These are phyloP conservation scores for Phialocephala subalpina DNA, from an alignment of 2,329 filamentous ascomycete genomes.

Conservation along the genomic window DNA sequence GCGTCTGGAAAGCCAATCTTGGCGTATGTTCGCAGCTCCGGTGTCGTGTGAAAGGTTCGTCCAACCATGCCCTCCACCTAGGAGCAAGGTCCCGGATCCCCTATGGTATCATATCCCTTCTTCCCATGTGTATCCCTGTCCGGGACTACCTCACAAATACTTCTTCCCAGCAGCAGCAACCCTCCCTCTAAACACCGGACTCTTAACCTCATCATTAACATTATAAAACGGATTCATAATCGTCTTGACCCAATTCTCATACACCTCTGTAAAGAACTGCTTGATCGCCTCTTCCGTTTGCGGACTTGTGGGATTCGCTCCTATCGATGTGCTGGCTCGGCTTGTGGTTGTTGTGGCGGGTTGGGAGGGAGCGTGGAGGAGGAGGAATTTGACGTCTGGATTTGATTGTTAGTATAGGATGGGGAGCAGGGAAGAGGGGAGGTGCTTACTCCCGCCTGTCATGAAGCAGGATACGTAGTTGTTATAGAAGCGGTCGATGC, in stretches of 20 bases:
- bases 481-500: conserved; percentile 96
- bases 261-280: conserved; percentile 94
- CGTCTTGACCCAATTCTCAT: conserved; percentile 96
- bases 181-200: conserved; percentile 82
- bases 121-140: no score
- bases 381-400: conserved; percentile 85
- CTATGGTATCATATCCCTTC: no score
- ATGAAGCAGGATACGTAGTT: conserved; percentile 96
- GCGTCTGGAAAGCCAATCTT: no score
- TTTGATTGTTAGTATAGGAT: conserved; percentile 16
- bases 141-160: conserved; percentile 78
- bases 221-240: conserved; percentile 97
- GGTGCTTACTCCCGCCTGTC: conserved; percentile 72
- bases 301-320: conserved; percentile 84
- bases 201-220: conserved; percentile 84
- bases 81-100: no score
- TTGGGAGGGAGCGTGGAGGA: conserved; percentile 82
- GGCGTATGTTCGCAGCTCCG: no score
- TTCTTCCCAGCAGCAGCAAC: conserved; percentile 92
- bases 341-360: conserved; percentile 53
- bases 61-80: no score
- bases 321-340: conserved; percentile 73
- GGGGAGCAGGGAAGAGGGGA: not conserved
- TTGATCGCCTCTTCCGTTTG: conserved; percentile 96
- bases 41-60: no score